Evolutionary conservation across 495 filamentous ascomycete species (phyloP), one percentile per base, ranked within the genome.

Genomic region (Neurospora discreta): DNA sequence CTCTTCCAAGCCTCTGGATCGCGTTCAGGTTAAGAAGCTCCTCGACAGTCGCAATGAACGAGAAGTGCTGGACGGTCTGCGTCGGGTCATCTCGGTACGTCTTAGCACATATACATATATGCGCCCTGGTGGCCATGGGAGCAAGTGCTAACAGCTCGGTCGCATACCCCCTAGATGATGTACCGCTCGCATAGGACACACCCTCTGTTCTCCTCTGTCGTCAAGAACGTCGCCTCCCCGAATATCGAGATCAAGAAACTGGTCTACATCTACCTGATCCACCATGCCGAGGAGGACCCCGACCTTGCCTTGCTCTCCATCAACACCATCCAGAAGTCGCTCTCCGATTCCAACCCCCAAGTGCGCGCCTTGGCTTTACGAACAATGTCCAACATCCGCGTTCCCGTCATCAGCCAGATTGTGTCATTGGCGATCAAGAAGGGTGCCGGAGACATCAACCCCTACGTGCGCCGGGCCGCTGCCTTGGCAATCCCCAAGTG

Each of bases 391-490:
- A 93, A 93, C 5, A 98, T 99, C 70, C 85, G 93, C 10, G 96
- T 99, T 1, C 95, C 95, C 3, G 96, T 97, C n/a, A 98, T 99
- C 81, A 95, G 92, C 70, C 95, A 98, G 81, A 98, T 99, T 74
- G 96, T 99, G n/a, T 93, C 91, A 3, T 83, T 99, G 60, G 95
- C 92, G 1, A 97, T 99, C 80, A 96, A 97, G 78, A 90, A 93
- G 73, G 95, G 95, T 2, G 89, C 89, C 30, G 93, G 88, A 16
- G 95, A 99, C 75, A 97, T 98, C 93, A 97, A 92, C 74, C 90
- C 95, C 1, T 90, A 92, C 79, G 95, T 99, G 58, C 89, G 95
- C 71, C 95, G 95, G 77, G 93, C 94, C 11, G 95, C 95, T 33
- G 95, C 95, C 18, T 81, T 98, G 73, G 92, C 95, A n/a, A 96